These are phyloP conservation scores for Nakataea oryzae DNA, from an alignment of 2,329 filamentous ascomycete species.

Conservation along the genomic window DNA sequence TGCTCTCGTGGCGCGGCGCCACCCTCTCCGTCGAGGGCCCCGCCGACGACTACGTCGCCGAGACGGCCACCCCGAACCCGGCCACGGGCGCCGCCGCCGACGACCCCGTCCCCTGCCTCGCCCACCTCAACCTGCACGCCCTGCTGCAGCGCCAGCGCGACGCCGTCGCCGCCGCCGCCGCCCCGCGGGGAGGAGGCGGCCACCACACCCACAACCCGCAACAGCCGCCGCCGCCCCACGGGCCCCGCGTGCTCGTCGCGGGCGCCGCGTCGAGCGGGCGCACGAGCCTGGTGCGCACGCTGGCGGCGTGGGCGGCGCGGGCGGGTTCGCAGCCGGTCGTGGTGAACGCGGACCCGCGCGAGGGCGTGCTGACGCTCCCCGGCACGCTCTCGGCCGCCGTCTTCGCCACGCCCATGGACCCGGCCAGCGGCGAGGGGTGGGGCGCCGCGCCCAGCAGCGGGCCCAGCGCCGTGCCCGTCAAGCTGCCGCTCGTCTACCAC, in stretches of 20 bases:
- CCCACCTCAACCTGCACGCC: conserved; percentile 79
- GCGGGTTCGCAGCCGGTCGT: conserved; percentile 66
- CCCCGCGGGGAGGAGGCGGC: conserved; percentile 5
- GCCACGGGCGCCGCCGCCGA: not conserved
- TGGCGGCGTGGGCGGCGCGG: conserved; percentile 71
- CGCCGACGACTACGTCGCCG: conserved; percentile 46
- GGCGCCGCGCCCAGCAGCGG: conserved; percentile 86
- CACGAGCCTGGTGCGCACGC: conserved; percentile 65
- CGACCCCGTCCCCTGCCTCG: conserved; percentile 47
- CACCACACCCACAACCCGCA: not conserved
- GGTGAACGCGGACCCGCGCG: conserved; percentile 74
- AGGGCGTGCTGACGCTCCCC: conserved; percentile 67
- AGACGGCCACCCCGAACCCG: conserved; percentile 43
- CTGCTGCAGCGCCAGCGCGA: conserved; percentile 66
- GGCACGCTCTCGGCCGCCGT: conserved; percentile 80
- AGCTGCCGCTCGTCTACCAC: conserved; percentile 84
- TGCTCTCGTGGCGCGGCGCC: conserved; percentile 89
- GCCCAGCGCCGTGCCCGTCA: conserved; percentile 78
- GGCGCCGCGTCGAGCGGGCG: conserved; percentile 75
- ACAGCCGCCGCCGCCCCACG: conserved; percentile 26
- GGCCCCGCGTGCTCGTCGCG: conserved; percentile 75
- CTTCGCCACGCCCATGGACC: conserved; percentile 77
- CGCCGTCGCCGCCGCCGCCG: conserved; percentile 18
- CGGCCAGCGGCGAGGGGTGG: conserved; percentile 71
- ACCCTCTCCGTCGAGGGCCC: conserved; percentile 64